Base-by-base conservation (phyloP, 2,329 filamentous ascomycete genomes). In the Aspergillus sp. region DNA sequence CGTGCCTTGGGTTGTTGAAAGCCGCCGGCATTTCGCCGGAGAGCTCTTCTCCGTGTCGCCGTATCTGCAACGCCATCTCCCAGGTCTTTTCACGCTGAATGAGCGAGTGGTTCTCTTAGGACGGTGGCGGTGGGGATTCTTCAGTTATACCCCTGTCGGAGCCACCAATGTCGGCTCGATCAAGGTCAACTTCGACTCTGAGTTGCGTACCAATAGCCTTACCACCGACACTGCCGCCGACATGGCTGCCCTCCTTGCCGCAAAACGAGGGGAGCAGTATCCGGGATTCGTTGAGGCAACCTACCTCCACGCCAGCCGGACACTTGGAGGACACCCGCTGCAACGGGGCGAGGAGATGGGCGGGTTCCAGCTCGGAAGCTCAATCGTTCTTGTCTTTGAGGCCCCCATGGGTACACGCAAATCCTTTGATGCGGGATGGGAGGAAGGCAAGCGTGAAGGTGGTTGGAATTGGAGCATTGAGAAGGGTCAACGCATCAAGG, bases 121-220 rank as follows among this genome's bases (percentile, higher is more conserved):
- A 16, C 83, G 91, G 53, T 99, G 94, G 94, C 88, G 92, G 51
- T 95, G 90, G 83, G 94, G 94, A 16, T 97, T 99, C 82, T 99
- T 99, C 79, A 89, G 87, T 60, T 96, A 91, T 75, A 93, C 90
- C 0, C 92, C 95, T 13, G 94, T 99, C 32, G 94, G 94, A 57
- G 94, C 94, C 7, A 99, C 94, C 19, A 99, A 99, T 65, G 94
- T 99, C 42, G 94, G 94, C 51, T 95, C 89, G 54, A 97, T 99
- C 75, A 89, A 90, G 68, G 84, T 99, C 77, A 96, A 99, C 76
- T 99, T 99, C 71, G 95, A 99, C 74, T 81, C 86, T 54, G 94
- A 99, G 73, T 79, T 99, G 55, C 87, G 93, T 58, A 92, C 95
- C 47, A 99, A 99, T 75, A 91, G 86, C 61, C 79, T 99, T 48